Evolutionary conservation across 495 filamentous ascomycete genomes (phyloP), one percentile per base, ranked within the genome.

Genomic region (Podospora pseudopauciseta): DNA sequence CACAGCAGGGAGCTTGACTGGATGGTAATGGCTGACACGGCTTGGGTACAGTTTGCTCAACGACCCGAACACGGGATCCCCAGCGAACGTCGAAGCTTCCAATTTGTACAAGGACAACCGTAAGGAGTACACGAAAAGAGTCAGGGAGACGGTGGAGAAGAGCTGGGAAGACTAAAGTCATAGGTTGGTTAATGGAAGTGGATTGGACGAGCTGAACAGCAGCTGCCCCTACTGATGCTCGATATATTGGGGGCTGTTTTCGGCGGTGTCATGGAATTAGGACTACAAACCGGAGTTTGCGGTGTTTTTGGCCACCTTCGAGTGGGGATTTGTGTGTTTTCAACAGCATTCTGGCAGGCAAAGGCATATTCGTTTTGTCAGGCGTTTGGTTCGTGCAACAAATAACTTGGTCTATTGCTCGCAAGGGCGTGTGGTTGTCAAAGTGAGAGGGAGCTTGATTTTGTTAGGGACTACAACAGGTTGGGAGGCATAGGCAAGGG

Each of bases 41-140:
- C 69, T 74, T 62, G 68, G 73, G 62, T 69, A 0, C 62, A 99
- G 95, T 85, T 81, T 99, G n/a, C 86, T 99, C 26, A 97, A 99
- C 76, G 95, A 99, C 74, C 95, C 95, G 6, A 99, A 99, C 79
- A 99, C 96, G 49, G 93, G 92, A 30, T 97, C 93, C 2, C 95
- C 95, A 2, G 95, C 95, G 62, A 99, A 99, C 73, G 96, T 98
- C 68, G 95, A 99, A 80, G 96, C 96, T 19, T 97, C 93, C 20
- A 99, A 97, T 78, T 87, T 99, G 1, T 99, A 97, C 86, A 98
- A 98, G 75, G 95, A 99, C 74, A 98, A 98, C 76, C 87, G 94
- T 69, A 90, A 93, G 74, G 95, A 99, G 78, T 99, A 99, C 74
- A 89, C 89, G 15, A 99, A 99, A 82, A 86, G 94, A 23, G 95